Percentiles rank a stretch among this genome's conserved stretches.
Evolutionary conservation across 768 basidiomycete species (phyloP).

Genomic region (Tulasnella sp.): DNA sequence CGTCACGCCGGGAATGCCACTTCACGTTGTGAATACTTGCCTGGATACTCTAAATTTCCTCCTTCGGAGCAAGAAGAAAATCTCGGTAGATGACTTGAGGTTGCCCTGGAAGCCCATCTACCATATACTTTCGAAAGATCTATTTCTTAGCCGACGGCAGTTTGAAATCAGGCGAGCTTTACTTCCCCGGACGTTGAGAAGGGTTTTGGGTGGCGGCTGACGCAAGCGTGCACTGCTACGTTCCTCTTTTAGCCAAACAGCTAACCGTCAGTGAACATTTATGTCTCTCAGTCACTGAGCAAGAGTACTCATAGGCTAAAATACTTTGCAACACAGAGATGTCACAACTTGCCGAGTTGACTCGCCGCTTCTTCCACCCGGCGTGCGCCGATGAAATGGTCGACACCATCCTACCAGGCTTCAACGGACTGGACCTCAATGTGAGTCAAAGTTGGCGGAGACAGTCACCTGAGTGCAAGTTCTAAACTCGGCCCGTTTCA

Average conservation of each 20-base stretch:
- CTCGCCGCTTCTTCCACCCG: slow-evolving; percentile 84
- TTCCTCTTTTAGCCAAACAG: slow-evolving; percentile 51
- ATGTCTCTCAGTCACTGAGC: not conserved
- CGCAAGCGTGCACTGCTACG: not conserved
- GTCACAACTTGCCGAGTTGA: slow-evolving; percentile 63
- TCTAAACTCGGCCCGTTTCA: slow-evolving; percentile 35
- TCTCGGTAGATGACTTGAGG: slow-evolving; percentile 71
- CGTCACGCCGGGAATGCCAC: slow-evolving; percentile 71
- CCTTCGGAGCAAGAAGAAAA: slow-evolving; percentile 65
- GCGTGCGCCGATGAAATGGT: slow-evolving; percentile 85
- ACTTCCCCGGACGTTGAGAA: slow-evolving; percentile 32
- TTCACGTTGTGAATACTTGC: slow-evolving; percentile 61
- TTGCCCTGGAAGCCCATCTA: slow-evolving; percentile 80
- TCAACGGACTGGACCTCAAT: slow-evolving; percentile 71
- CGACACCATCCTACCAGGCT: slow-evolving; percentile 70
- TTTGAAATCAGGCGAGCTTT: slow-evolving; percentile 65
- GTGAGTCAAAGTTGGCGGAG: slow-evolving; percentile 42
- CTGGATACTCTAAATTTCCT: slow-evolving; percentile 59
- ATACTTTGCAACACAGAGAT: slow-evolving; percentile 38
- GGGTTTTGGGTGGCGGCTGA: not conserved
- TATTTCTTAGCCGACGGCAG: slow-evolving; percentile 71
- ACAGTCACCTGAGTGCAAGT: not conserved
- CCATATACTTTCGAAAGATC: slow-evolving; percentile 61
- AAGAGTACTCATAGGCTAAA: not conserved
- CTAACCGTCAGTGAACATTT: slow-evolving; percentile 44